These are phyloP conservation scores for Medicago lupulina DNA, from an alignment of 306 rosid genomes.

Conservation along the genomic window DNA sequence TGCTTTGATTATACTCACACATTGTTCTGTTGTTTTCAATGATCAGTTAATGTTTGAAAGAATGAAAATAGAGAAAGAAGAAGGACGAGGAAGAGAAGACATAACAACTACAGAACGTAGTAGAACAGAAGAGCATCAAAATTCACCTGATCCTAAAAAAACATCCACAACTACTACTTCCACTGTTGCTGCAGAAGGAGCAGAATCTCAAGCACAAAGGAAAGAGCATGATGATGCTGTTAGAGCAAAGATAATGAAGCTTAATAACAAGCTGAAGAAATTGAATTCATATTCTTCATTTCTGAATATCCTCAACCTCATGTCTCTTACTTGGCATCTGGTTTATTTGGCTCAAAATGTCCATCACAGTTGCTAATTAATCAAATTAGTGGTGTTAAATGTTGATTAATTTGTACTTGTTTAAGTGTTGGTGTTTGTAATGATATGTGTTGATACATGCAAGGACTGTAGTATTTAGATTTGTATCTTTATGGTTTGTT, in stretches of 20 bases:
- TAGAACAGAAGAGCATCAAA: slow-evolving; percentile 13
- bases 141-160: slow-evolving; percentile 33
- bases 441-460: slow-evolving; percentile 17
- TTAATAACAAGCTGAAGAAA: slow-evolving; percentile 64
- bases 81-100: slow-evolving; percentile 69
- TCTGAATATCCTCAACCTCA: slow-evolving; percentile 59
- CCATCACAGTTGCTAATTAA: slow-evolving; percentile 6
- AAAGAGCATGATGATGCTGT: slow-evolving; percentile 44
- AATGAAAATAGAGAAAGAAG: slow-evolving; percentile 75
- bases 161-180: slow-evolving; percentile 11
- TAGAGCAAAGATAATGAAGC: slow-evolving; percentile 45
- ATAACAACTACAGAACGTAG: not conserved
- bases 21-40: not conserved
- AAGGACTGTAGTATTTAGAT: not conserved
- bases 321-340: slow-evolving; percentile 77
- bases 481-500: too few species aligned
- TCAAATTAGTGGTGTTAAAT: not conserved
- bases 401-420: not conserved
- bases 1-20: not conserved
- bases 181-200: not conserved
- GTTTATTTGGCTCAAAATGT: slow-evolving; percentile 61
- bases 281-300: slow-evolving; percentile 66
- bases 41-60: slow-evolving; percentile 76
- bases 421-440: slow-evolving; percentile 30
- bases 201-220: not conserved